phyloP scores from a whole-genome alignment of 202 grass and related monocot species.

The Panicum hallii region DNA sequence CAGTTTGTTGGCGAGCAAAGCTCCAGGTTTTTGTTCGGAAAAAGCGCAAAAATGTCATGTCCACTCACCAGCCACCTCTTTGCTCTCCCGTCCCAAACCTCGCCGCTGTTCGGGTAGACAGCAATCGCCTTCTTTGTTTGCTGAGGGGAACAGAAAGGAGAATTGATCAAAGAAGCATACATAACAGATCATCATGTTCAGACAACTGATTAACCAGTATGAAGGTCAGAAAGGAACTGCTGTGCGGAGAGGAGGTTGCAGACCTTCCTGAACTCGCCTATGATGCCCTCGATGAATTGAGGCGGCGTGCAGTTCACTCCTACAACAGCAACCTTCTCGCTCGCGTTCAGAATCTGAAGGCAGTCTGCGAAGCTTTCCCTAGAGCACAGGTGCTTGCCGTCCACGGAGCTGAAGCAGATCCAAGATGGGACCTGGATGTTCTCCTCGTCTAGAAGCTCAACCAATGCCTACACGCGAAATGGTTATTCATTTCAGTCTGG shows the following conservation, averaged over 20 bases:
- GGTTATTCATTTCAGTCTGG: not conserved
- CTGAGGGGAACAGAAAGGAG: slow-evolving; percentile 37
- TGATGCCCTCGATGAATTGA: slow-evolving; percentile 73
- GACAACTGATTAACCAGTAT: not conserved
- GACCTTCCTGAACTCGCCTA: slow-evolving; percentile 71
- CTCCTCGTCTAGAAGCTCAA: slow-evolving; percentile 77
- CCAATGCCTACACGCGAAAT: slow-evolving; percentile 55
- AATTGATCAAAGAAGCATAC: not conserved
- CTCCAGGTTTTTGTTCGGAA: not conserved
- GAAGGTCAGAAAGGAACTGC: not conserved
- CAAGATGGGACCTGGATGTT: slow-evolving; percentile 77
- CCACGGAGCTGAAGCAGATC: slow-evolving; percentile 86
- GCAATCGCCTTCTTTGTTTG: slow-evolving; percentile 74
- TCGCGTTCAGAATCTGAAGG: slow-evolving; percentile 63
- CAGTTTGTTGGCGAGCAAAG: slow-evolving; percentile 12
- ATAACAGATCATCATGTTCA: not conserved
- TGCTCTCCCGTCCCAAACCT: slow-evolving; percentile 78
- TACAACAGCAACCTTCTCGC: slow-evolving; percentile 60
- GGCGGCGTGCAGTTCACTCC: slow-evolving; percentile 84
- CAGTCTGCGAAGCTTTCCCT: slow-evolving; percentile 70
- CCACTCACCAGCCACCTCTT: slow-evolving; percentile 86
- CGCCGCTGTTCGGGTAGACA: slow-evolving; percentile 87
- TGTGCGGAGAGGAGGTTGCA: not conserved
- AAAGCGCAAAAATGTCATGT: not conserved
- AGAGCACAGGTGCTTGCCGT: slow-evolving; percentile 68